phyloP scores from a whole-genome alignment of 1,284 basidiomycete genomes.

The Trametes hirsuta region DNA sequence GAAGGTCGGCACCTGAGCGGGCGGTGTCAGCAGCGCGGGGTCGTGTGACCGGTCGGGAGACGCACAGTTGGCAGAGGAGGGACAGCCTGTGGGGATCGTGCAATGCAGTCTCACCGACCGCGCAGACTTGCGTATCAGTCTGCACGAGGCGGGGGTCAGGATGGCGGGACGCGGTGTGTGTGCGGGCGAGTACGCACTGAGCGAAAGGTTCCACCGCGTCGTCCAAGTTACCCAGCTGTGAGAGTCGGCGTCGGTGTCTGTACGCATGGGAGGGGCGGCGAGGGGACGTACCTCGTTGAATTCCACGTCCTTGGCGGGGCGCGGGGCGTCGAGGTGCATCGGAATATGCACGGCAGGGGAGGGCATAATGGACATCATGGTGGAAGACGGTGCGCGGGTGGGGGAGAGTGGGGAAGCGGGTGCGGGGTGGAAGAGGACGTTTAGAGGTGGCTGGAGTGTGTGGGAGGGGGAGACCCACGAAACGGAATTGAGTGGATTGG shows the following conservation, averaged over 20 bases:
- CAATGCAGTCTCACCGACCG: slow-evolving; percentile 57
- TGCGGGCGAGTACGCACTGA: slow-evolving; percentile 42
- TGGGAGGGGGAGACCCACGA: slow-evolving; percentile 21
- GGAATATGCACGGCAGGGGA: slow-evolving; percentile 36
- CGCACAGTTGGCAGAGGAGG: slow-evolving; percentile 60
- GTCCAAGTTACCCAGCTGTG: slow-evolving; percentile 49
- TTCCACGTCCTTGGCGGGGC: slow-evolving; percentile 33
- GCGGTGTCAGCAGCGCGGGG: slow-evolving; percentile 1
- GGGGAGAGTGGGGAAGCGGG: slow-evolving; percentile 14
- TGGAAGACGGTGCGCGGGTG: slow-evolving; percentile 21
- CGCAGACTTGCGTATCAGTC: slow-evolving; percentile 46
- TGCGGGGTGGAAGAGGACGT: slow-evolving; percentile 15
- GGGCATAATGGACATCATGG: slow-evolving; percentile 44
- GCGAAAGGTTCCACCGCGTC: slow-evolving; percentile 63
- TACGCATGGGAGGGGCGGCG: slow-evolving; percentile 12
- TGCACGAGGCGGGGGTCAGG: slow-evolving; percentile 28
- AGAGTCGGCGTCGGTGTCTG: slow-evolving; percentile 3
- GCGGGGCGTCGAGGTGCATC: slow-evolving; percentile 35
- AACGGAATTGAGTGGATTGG: slow-evolving; percentile 6
- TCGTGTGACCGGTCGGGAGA: slow-evolving; percentile 22
- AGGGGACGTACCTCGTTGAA: slow-evolving; percentile 46
- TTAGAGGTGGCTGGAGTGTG: slow-evolving; percentile 16
- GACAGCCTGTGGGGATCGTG: slow-evolving; percentile 65
- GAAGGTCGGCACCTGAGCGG: slow-evolving; percentile 57
- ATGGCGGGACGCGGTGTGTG: not conserved